Evolutionary conservation across 2,329 filamentous ascomycete species (phyloP).

Genomic region (Pleomassaria siparia): DNA sequence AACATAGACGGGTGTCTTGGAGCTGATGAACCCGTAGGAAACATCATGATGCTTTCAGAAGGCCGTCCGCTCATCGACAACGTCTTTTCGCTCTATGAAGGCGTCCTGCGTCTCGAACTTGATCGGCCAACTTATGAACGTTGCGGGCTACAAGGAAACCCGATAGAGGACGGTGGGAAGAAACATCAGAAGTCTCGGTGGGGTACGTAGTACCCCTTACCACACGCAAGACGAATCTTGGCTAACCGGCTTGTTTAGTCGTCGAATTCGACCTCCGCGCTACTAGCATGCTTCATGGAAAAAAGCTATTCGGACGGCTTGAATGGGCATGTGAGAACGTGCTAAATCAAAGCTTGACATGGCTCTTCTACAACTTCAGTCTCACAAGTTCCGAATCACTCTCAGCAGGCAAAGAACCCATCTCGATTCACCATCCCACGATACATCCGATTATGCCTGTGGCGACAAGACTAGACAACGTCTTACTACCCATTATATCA

Average conservation of each 20-base stretch:
- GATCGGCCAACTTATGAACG: constrained; percentile 81
- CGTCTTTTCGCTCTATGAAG: constrained; percentile 69
- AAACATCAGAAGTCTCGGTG: constrained; percentile 73
- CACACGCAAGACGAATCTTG: not conserved
- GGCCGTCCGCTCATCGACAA: constrained; percentile 71
- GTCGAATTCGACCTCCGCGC: constrained; percentile 75
- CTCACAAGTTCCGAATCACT: constrained; percentile 24
- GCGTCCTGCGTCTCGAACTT: constrained; percentile 72
- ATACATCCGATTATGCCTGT: constrained; percentile 26
- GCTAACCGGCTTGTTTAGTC: constrained; percentile 50
- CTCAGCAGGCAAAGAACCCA: constrained; percentile 23
- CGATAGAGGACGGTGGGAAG: constrained; percentile 58
- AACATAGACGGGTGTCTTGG: not conserved
- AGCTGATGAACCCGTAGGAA: constrained; percentile 54
- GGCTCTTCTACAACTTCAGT: constrained; percentile 73
- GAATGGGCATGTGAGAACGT: constrained; percentile 78
- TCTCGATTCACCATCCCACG: constrained; percentile 37
- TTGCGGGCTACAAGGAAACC: constrained; percentile 74
- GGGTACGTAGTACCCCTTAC: constrained; percentile 52
- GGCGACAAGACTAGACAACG: constrained; percentile 21
- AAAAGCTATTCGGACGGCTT: constrained; percentile 78
- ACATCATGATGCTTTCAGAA: constrained; percentile 81
- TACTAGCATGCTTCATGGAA: constrained; percentile 78
- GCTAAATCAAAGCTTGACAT: constrained; percentile 66
- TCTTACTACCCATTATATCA: constrained; percentile 31